phyloP scores from a whole-genome alignment of 2,329 filamentous ascomycete genomes.

The Ceratocystis variospora region DNA sequence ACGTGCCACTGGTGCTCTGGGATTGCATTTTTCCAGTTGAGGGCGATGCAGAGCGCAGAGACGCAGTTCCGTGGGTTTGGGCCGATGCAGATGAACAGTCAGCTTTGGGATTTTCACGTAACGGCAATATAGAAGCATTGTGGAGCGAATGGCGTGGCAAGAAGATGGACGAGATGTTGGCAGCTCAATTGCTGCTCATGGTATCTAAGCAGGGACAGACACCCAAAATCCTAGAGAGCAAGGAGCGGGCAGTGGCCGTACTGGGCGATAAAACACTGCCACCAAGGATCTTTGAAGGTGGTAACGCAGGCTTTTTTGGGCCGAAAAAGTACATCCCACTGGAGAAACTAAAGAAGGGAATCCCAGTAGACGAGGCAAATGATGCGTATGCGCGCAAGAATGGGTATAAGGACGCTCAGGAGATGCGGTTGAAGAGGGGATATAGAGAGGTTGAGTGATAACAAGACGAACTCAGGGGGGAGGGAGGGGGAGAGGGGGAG shows the following conservation, averaged over 20 bases:
- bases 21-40: constrained; percentile 65
- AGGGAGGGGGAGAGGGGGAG: constrained; percentile 4
- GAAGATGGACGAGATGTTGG: constrained; percentile 83
- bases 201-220: constrained; percentile 31
- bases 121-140: constrained; percentile 56
- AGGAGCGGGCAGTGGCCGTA: constrained; percentile 10
- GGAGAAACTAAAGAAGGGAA: constrained; percentile 36
- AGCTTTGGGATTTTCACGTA: constrained; percentile 47
- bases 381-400: constrained; percentile 48
- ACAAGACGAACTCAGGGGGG: too few relatives aligned
- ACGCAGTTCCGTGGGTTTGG: constrained; percentile 66
- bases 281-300: constrained; percentile 40
- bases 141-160: constrained; percentile 73
- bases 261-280: constrained; percentile 10
- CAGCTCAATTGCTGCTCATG: constrained; percentile 57
- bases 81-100: constrained; percentile 48
- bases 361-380: constrained; percentile 42
- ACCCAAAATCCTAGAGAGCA: constrained; percentile 7
- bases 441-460: constrained; percentile 23
- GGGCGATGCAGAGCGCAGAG: constrained; percentile 29
- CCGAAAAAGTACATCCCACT: constrained; percentile 37
- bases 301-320: constrained; percentile 33
- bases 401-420: constrained; percentile 41
- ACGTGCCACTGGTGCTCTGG: constrained; percentile 85
- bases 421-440: constrained; percentile 30